Evolutionary conservation across 768 basidiomycete genomes (phyloP), one percentile per base, ranked within the genome.

Genomic region (Mycena leptocephala): DNA sequence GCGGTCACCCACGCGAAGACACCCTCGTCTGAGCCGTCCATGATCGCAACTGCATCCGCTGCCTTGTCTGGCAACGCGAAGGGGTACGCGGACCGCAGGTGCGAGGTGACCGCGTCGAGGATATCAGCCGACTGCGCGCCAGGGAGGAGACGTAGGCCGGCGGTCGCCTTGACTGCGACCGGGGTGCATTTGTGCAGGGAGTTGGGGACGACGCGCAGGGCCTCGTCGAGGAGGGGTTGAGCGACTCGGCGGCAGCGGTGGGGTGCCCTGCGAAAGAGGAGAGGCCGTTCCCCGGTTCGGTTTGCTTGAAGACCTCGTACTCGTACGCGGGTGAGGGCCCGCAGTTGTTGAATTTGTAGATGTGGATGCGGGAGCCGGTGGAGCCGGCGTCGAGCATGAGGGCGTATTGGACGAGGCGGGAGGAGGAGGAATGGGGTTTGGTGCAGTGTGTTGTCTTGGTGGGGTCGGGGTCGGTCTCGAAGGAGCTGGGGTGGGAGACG

Each of bases 1-100:
- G 95, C 96, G 22, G 98, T 98, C 78, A 99, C 96, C 97, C 98
- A 99, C 33, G 98, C 97, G 82, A 95, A 99, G n/a, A 99, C 96
- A 37, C 96, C 98, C 85, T 99, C 98, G 82, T 99, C 97, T 78
- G 93, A 88, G 10, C 97, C 97, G 77, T 98, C 97, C 97, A 99
- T 97, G 76, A 99, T 93, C 51, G 90, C 91, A 39, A 98, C 96
- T 2, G 91, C 92, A 62, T 92, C 92, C 76, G 90, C 91, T 53
- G 92, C 92, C 76, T 87, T 86, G 30, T 89, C 83, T 0, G 83
- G 80, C 7, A 91, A 75, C 46, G 81, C 86, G 86, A 99, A 99
- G 13, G 93, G 93, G 74, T 93, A 98, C 72, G 84, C 86, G 3
- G 81, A 81, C 76, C 87, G 86, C 72, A 98, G 78, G 70, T 93